Conservation (phyloP, 495 filamentous ascomycete genomes). For the Podospora conica region DNA sequence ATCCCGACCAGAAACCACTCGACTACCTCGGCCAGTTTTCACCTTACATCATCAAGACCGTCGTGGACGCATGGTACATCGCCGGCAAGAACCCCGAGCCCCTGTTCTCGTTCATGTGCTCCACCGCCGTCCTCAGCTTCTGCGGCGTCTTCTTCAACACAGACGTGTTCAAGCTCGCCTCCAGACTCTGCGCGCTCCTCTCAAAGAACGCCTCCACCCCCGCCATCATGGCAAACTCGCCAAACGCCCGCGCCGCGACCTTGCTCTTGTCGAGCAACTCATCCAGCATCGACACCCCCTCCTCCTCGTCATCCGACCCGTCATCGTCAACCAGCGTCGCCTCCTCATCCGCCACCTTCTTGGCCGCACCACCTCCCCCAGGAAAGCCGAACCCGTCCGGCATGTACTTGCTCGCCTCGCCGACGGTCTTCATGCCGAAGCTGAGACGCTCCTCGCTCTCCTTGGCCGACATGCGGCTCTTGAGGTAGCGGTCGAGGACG, state of each 20-base stretch:
- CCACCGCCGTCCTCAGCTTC: slow-evolving; percentile 29
- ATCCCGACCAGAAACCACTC: too few species aligned
- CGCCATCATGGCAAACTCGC: slow-evolving; percentile 14
- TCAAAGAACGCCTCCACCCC: slow-evolving; percentile 30
- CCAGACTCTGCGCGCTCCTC: slow-evolving; percentile 26
- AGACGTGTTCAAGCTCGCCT: slow-evolving; percentile 28
- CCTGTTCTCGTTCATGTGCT: slow-evolving; percentile 33
- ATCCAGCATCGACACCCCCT: slow-evolving; percentile 8
- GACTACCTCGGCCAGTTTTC: too few species aligned
- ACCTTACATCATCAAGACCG: slow-evolving; percentile 26
- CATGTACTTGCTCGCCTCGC: slow-evolving; percentile 2
- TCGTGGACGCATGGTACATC: slow-evolving; percentile 30
- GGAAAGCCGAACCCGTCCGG: background rate
- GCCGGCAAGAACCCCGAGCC: slow-evolving; percentile 30
- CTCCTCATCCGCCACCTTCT: slow-evolving; percentile 5
- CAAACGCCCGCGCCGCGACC: slow-evolving; percentile 20
- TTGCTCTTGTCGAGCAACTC: slow-evolving; percentile 22
- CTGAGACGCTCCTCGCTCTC: slow-evolving; percentile 11
- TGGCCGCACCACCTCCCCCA: background rate
- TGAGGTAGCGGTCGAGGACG: slow-evolving; percentile 23
- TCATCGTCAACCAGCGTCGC: slow-evolving; percentile 6
- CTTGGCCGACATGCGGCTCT: slow-evolving; percentile 8
- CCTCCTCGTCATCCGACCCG: slow-evolving; percentile 23
- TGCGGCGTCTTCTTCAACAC: slow-evolving; percentile 32
- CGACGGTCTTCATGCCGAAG: slow-evolving; percentile 1